These are phyloP conservation scores for Primulina eburnea DNA, from an alignment of 257 asterid genomes.

Conservation along the genomic window DNA sequence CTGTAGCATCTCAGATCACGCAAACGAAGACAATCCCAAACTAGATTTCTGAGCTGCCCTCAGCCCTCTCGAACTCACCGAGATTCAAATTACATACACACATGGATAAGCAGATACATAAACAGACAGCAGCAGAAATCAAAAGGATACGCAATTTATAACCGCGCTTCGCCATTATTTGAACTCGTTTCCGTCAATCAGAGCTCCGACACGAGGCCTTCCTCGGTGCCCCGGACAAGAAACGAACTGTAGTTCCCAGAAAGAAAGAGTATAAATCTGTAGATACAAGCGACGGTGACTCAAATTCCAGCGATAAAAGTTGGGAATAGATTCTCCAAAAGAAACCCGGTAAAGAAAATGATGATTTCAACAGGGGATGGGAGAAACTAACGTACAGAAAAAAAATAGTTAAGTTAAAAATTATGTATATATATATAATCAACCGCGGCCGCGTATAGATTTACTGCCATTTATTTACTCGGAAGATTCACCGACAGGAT, in stretches of 20 bases:
- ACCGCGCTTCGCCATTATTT: constrained; percentile 79
- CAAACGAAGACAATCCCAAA: constrained; percentile 32
- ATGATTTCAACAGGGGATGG: constrained; percentile 32
- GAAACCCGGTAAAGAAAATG: constrained; percentile 26
- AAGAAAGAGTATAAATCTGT: constrained; percentile 9
- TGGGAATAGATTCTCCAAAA: constrained; percentile 31
- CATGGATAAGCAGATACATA: neutral
- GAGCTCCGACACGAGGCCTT: constrained; percentile 28
- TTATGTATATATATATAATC: neutral
- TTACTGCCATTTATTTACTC: neutral
- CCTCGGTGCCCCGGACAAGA: constrained; percentile 30
- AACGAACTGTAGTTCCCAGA: constrained; percentile 19
- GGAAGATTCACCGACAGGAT: neutral
- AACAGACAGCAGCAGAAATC: constrained; percentile 5
- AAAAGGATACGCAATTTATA: constrained; percentile 95
- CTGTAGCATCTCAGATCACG: constrained; percentile 29
- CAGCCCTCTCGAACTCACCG: constrained; percentile 31
- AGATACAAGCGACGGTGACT: constrained; percentile 20
- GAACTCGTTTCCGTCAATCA: constrained; percentile 22
- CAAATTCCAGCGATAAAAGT: constrained; percentile 30
- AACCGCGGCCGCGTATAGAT: neutral
- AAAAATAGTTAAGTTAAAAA: constrained; percentile 26
- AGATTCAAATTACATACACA: constrained; percentile 30
- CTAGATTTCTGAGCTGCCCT: constrained; percentile 17
- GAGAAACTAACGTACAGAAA: constrained; percentile 22